These are phyloP conservation scores for Odonthalia washingtoniensis DNA, from an alignment of 31 red algal genomes.

Conservation along the genomic window DNA sequence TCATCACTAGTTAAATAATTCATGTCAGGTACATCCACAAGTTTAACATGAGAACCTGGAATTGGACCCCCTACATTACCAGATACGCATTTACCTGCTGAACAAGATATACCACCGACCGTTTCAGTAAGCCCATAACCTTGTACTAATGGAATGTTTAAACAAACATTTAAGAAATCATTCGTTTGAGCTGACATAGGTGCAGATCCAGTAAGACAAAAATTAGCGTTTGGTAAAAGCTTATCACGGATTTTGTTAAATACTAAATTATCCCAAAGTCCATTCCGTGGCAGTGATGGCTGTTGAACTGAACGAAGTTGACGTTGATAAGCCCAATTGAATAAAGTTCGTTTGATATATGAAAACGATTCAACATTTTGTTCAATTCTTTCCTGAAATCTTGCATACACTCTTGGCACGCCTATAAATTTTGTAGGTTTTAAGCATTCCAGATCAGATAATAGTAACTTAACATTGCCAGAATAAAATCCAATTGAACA, in stretches of 20 bases:
- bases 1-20: constrained; percentile 74
- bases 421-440: constrained; percentile 93
- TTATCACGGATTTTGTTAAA: constrained; percentile 79
- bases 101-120: constrained; percentile 80
- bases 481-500: constrained; percentile 82
- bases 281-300: constrained; percentile 41
- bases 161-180: constrained; percentile 91
- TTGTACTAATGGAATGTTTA: constrained; percentile 83
- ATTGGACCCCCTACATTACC: constrained; percentile 80
- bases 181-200: constrained; percentile 86
- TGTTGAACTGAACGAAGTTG: constrained; percentile 71
- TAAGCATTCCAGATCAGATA: constrained; percentile 71
- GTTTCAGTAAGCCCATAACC: constrained; percentile 98
- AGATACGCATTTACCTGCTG: constrained; percentile 46
- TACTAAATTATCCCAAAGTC: constrained; percentile 86
- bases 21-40: constrained; percentile 94
- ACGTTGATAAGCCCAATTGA: constrained; percentile 72
- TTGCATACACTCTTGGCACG: constrained; percentile 90
- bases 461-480: constrained; percentile 83
- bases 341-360: constrained; percentile 73
- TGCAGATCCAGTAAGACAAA: constrained; percentile 88
- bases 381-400: constrained; percentile 83
- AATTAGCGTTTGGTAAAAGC: constrained; percentile 69
- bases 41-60: constrained; percentile 82
- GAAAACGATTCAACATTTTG: constrained; percentile 61